phyloP scores from a whole-genome alignment of 805 yeast genomes.

The Starmerella davenportii region DNA sequence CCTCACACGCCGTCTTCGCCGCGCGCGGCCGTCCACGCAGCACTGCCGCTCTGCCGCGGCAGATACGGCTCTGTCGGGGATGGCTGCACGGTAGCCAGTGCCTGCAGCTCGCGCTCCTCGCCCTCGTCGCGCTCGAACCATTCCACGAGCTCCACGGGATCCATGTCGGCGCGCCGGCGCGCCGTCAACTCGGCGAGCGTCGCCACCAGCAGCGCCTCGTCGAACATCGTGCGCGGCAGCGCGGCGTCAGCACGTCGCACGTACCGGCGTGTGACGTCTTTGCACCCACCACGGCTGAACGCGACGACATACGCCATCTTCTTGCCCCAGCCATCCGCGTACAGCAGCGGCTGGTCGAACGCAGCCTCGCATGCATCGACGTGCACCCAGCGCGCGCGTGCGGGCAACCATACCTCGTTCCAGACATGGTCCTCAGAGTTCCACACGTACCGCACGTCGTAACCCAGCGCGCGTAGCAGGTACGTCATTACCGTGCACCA shows the following conservation, averaged over 20 bases:
- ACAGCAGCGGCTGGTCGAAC: conserved; percentile 62
- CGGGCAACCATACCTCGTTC: conserved; percentile 67
- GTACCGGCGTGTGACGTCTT: conserved; percentile 57
- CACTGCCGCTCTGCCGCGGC: conserved; percentile 62
- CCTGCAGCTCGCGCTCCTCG: conserved; percentile 19
- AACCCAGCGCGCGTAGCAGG: conserved; percentile 46
- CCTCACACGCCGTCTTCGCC: conserved; percentile 54
- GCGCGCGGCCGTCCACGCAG: conserved; percentile 55
- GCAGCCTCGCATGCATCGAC: conserved; percentile 72
- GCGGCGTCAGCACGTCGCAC: conserved; percentile 29
- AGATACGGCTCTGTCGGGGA: conserved; percentile 6
- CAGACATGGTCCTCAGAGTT: conserved; percentile 86
- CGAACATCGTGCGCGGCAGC: conserved; percentile 31
- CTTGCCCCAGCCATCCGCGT: conserved; percentile 80
- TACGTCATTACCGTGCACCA: conserved; percentile 78
- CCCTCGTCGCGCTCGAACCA: conserved; percentile 14
- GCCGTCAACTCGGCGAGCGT: conserved; percentile 22
- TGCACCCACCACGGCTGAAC: conserved; percentile 36
- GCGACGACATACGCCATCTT: conserved; percentile 79
- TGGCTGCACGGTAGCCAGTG: background rate
- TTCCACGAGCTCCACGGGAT: conserved; percentile 14
- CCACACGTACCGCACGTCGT: conserved; percentile 59
- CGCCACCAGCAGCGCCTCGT: conserved; percentile 21
- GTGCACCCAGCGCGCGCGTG: conserved; percentile 61
- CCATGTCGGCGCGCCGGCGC: conserved; percentile 5